Evolutionary conservation across 2,329 filamentous ascomycete genomes (phyloP).

Genomic region (Pyrenochaeta sp.): DNA sequence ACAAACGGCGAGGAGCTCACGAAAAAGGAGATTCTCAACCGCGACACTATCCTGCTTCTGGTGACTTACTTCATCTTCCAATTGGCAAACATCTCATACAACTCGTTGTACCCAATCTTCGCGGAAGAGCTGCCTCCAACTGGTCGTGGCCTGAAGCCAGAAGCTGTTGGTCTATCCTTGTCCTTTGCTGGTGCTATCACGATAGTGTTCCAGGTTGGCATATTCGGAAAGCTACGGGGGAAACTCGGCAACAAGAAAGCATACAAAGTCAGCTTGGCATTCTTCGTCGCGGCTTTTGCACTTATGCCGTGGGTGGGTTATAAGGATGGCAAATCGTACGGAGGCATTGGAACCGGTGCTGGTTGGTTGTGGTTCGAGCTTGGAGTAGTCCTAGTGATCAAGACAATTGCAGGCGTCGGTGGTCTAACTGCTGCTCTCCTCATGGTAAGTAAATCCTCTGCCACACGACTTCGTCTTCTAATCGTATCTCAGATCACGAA

Average conservation of each 20-base stretch:
- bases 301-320: conserved; percentile 93
- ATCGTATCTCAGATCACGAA: conserved; percentile 78
- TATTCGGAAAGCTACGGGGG: conserved; percentile 81
- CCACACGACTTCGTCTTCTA: conserved; percentile 10
- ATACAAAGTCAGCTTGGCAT: conserved; percentile 79
- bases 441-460: conserved; percentile 66
- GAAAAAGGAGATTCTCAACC: conserved; percentile 72
- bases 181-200: conserved; percentile 85
- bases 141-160: conserved; percentile 77
- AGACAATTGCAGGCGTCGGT: conserved; percentile 89
- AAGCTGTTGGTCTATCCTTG: conserved; percentile 84
- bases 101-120: conserved; percentile 94
- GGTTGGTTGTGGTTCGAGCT: conserved; percentile 81
- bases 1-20: conserved; percentile 54
- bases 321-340: conserved; percentile 61
- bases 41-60: conserved; percentile 83
- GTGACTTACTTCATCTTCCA: conserved; percentile 92
- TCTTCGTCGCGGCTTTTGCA: conserved; percentile 82
- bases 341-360: conserved; percentile 67
- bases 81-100: conserved; percentile 92
- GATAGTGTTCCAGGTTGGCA: conserved; percentile 86
- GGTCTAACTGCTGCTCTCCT: conserved; percentile 89
- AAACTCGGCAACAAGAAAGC: conserved; percentile 85
- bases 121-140: conserved; percentile 77
- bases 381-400: conserved; percentile 81